Evolutionary conservation across 805 yeast species (phyloP), one percentile per base, ranked within the genome.

Genomic region (Saturnispora silvae): DNA sequence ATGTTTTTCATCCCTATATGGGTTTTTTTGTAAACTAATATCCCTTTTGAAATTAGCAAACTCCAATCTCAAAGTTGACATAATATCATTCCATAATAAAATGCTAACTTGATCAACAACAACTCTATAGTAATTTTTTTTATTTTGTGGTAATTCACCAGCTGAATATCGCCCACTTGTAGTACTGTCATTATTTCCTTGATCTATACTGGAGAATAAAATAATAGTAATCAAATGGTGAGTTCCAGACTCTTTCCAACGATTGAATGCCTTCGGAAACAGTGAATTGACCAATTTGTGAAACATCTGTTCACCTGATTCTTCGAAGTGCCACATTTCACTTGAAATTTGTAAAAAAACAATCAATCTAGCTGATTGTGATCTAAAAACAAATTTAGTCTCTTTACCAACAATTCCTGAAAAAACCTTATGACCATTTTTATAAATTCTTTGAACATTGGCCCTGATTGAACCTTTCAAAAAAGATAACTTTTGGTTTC

Each of bases 321-420:
- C 96, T 57, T 92, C 97, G 57, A 92, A 92, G 55, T 86, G 85
- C 94, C 96, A 92, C 96, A 92, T 92, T 51, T 92, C 99, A 28
- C 81, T 71, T 1, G 96, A 82, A 43, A 87, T 75, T 53, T 92
- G 98, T 35, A 92, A 76, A 44, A 92, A 65, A 34, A 87, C 81
- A 13, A 84, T 72, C 40, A 89, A 62, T 40, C 81, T 73, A 2
- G 96, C 94, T 28, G 95, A 79, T 50, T 89, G 96, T 1, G 96
- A 85, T 33, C 99, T 68, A 54, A 82, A 89, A 0, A 86, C 83
- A 20, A 92, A 61, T 46, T 78, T 80, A 3, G 98, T 87, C 20
- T 73, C 64, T 15, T 65, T 66, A 2, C 87, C 82, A 33, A 89
- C 65, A 49, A 75, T 84, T 0, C 85, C 89, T 8, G 95, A 81